A percentile compares a stretch with the other conserved stretches of the same genome.
These are phyloP conservation scores for Chalciporus piperatoides DNA, from an alignment of 1,284 basidiomycete species.

Conservation along the genomic window DNA sequence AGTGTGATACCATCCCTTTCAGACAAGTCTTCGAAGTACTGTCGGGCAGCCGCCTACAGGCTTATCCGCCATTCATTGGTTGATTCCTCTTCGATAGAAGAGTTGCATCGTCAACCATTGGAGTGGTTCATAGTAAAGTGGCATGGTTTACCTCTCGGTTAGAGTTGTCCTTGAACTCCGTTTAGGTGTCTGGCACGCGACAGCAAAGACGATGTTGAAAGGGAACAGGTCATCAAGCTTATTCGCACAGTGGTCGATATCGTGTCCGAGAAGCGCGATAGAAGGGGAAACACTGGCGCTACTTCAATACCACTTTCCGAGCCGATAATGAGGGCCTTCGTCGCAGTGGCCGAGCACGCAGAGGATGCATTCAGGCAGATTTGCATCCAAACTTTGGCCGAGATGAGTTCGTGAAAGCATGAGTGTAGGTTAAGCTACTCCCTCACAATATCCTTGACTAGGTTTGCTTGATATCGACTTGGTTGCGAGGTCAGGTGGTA, in stretches of 20 bases:
- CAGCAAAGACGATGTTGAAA: constrained; percentile 79
- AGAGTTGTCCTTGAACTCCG: constrained; percentile 13
- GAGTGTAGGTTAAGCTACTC: constrained; percentile 8
- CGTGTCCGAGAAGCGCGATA: constrained; percentile 52
- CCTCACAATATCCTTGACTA: constrained; percentile 31
- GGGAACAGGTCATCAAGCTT: constrained; percentile 93
- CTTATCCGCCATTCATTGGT: constrained; percentile 79
- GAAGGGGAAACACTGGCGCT: constrained; percentile 41
- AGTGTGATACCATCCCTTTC: constrained; percentile 76
- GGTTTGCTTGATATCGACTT: constrained; percentile 85
- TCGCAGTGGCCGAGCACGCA: constrained; percentile 89
- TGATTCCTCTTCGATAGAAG: constrained; percentile 62
- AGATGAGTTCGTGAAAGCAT: constrained; percentile 64
- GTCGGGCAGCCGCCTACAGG: constrained; percentile 85
- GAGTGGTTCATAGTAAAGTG: constrained; percentile 91
- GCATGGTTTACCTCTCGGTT: constrained; percentile 2
- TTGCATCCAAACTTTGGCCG: constrained; percentile 86
- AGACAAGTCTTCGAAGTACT: constrained; percentile 70
- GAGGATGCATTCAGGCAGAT: constrained; percentile 88
- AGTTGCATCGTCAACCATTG: constrained; percentile 57
- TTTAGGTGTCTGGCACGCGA: constrained; percentile 81
- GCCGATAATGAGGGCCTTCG: constrained; percentile 79
- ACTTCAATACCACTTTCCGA: constrained; percentile 64
- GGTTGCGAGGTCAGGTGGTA: constrained; percentile 77
- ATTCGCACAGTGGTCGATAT: constrained; percentile 82